Evolutionary conservation across 768 basidiomycete genomes (phyloP).

Genomic region (Termitomyces sp.): DNA sequence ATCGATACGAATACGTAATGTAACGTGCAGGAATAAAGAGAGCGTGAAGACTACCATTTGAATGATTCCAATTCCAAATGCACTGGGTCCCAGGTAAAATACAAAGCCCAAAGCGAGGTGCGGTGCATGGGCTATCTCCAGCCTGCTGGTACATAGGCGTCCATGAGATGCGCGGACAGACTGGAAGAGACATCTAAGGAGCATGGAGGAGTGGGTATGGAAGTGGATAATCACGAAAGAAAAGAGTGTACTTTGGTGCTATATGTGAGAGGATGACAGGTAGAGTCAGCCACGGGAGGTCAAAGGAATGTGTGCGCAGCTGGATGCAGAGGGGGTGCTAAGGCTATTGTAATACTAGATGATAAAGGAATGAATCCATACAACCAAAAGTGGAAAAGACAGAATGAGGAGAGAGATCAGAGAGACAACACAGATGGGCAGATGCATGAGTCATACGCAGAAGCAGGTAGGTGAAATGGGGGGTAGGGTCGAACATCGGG

Average conservation of each 20-base stretch:
- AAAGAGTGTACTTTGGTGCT: neutral
- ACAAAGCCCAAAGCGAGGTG: neutral
- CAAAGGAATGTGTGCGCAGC: constrained; percentile 10
- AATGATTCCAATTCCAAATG: constrained; percentile 9
- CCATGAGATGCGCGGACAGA: constrained; percentile 1
- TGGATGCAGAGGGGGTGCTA: neutral
- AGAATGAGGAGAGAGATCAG: neutral
- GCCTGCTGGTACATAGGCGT: constrained; percentile 1
- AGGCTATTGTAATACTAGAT: neutral
- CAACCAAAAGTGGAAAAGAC: constrained; percentile 10
- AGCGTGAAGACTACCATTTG: neutral
- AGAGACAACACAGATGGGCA: constrained; percentile 1
- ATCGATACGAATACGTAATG: constrained; percentile 7
- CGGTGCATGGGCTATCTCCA: neutral
- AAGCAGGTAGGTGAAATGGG: neutral
- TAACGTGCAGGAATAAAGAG: constrained; percentile 1
- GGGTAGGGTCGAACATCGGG: neutral
- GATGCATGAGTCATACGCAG: constrained; percentile 6
- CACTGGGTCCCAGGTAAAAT: constrained; percentile 2
- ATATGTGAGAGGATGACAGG: neutral
- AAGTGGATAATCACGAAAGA: neutral
- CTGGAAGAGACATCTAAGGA: neutral
- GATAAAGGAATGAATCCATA: constrained; percentile 8
- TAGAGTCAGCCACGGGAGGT: neutral
- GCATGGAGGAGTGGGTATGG: constrained; percentile 5